Base-by-base conservation (phyloP, 2,329 filamentous ascomycete genomes). In the Xylaria sp. region DNA sequence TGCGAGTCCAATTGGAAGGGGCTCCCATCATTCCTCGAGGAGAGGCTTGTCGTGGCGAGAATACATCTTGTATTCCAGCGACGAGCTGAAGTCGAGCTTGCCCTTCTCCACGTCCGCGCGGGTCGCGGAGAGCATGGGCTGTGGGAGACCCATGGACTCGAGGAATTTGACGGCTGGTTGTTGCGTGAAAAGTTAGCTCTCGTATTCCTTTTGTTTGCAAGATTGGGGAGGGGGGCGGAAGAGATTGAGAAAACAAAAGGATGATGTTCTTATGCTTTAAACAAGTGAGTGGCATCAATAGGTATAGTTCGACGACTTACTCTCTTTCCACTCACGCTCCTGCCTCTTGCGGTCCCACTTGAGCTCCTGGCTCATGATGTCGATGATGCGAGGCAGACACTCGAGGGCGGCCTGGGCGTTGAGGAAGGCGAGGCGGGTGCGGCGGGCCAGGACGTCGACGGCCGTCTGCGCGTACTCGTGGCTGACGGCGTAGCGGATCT, bases 391-490 rank as follows among this genome's bases (percentile, higher is more conserved):
- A 5, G 95, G 94, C 54, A 97, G 86, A 1, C 93, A 91, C 81
- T 97, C 93, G 10, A 97, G 88, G 0, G 94, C 91, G 11, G 94
- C 94, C 80, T 97, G 93, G 5, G 94, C 94, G 78, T 97, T 97
- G 73, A 97, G 82, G 83, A 97, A 98, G 9, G 94, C 92, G 65
- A 97, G 83, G 65, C 95, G 86, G 48, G 92, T 97, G 70, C 94
- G 87, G 67, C 95, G 88, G 2, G 94, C 94, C 56, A 97, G 84
- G 13, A 97, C 92, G 78, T 97, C 94, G 17, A 94, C 91, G 1
- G 93, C 93, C 3, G 93, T 97, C 80, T 97, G 93, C 3, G 95
- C 95, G 77, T 97, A 97, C 82, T 97, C 95, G 80, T 97, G 91
- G 59, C 90, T 86, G 48, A 97, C 89, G 28, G 93, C 93, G 79